Evolutionary conservation across 495 filamentous ascomycete genomes (phyloP).

Genomic region (Talaromyces stipitatus): DNA sequence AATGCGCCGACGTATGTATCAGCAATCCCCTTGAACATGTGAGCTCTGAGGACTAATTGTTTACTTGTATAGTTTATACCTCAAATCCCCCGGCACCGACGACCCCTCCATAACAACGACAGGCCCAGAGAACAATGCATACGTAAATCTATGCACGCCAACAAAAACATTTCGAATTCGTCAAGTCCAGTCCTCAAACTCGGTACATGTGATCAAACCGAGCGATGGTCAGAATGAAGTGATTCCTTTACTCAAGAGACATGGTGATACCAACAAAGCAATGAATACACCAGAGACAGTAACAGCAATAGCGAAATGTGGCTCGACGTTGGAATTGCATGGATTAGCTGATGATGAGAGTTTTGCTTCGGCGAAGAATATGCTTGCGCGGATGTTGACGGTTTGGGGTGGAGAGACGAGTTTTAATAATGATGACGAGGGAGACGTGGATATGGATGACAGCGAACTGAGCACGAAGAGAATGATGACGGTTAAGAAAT

Average conservation of each 20-base stretch:
- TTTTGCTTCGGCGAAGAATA: neutral
- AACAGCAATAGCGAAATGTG: constrained; percentile 59
- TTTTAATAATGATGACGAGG: constrained; percentile 10
- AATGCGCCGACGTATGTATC: constrained; percentile 51
- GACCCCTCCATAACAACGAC: neutral
- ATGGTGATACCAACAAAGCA: constrained; percentile 11
- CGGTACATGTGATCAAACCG: constrained; percentile 63
- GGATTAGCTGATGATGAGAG: constrained; percentile 15
- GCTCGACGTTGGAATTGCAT: constrained; percentile 64
- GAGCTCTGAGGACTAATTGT: neutral
- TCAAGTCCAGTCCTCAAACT: constrained; percentile 89
- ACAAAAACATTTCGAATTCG: constrained; percentile 69
- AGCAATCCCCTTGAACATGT: neutral
- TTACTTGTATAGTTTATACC: constrained; percentile 44
- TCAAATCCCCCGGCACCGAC: constrained; percentile 46
- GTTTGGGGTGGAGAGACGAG: constrained; percentile 14
- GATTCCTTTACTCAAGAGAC: constrained; percentile 14
- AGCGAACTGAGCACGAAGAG: neutral
- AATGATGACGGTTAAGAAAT: constrained; percentile 11
- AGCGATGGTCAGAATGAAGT: constrained; percentile 22
- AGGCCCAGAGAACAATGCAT: constrained; percentile 34
- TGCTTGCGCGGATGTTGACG: constrained; percentile 26
- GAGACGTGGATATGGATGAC: constrained; percentile 8
- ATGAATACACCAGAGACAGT: constrained; percentile 32
- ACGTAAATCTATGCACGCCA: constrained; percentile 66